Conservation (phyloP, 2,329 filamentous ascomycete genomes). For the Fusarium palustre region DNA sequence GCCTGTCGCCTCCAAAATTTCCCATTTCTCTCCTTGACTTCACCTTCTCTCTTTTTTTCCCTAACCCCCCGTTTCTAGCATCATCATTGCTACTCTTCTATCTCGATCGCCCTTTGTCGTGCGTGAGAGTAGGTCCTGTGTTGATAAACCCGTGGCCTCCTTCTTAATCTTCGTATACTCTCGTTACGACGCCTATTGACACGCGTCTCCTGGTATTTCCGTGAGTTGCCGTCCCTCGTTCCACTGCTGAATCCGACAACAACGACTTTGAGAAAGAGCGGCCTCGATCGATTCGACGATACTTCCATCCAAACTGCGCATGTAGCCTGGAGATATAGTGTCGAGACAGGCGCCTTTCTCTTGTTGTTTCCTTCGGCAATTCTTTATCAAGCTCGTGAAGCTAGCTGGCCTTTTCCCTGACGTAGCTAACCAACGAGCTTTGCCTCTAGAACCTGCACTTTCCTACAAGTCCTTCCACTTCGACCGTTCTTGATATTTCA, state of each 20-base stretch:
- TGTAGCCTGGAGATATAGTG: constrained; percentile 6
- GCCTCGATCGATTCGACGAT: constrained; percentile 28
- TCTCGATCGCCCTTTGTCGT: constrained; percentile 45
- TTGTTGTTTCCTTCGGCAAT: constrained; percentile 13
- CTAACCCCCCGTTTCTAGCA: constrained; percentile 44
- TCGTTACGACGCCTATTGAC: constrained; percentile 50
- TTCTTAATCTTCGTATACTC: constrained; percentile 46
- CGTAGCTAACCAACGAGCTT: constrained; percentile 43
- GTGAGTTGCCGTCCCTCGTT: constrained; percentile 45
- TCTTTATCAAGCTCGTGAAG: constrained; percentile 35
- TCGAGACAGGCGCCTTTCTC: constrained; percentile 13
- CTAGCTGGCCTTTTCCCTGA: constrained; percentile 44
- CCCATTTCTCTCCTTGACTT: constrained; percentile 46
- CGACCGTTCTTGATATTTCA: constrained; percentile 55
- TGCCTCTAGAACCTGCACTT: constrained; percentile 47
- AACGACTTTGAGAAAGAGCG: constrained; percentile 32
- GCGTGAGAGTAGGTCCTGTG: constrained; percentile 45
- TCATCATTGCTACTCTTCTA: constrained; percentile 55
- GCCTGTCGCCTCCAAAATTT: constrained; percentile 49
- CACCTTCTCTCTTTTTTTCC: constrained; percentile 42
- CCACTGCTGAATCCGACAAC: constrained; percentile 31
- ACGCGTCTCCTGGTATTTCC: constrained; percentile 50
- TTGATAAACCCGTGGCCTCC: constrained; percentile 40
- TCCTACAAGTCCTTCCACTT: constrained; percentile 47
- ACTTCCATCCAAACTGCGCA: constrained; percentile 13